phyloP scores from a whole-genome alignment of 2,329 filamentous ascomycete genomes.

The Botrytis tulipae region DNA sequence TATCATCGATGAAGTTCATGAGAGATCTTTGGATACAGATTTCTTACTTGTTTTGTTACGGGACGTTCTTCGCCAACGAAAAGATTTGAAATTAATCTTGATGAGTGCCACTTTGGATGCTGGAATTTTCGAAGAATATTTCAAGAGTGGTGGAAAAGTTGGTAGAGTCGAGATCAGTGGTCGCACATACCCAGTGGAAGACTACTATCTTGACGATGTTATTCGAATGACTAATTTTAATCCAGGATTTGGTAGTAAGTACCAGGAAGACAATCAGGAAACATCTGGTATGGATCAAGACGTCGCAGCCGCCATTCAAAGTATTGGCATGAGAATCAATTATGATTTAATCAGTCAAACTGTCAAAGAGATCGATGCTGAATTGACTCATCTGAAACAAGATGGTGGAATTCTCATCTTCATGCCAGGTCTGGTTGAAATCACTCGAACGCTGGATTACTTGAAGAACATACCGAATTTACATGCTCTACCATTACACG shows the following conservation, averaged over 20 bases:
- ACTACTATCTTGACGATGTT: slow-evolving; percentile 88
- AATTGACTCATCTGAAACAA: slow-evolving; percentile 62
- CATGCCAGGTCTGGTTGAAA: slow-evolving; percentile 87
- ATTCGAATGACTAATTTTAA: slow-evolving; percentile 75
- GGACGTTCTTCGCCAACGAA: slow-evolving; percentile 71
- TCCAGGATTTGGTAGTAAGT: slow-evolving; percentile 41
- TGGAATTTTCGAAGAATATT: slow-evolving; percentile 80
- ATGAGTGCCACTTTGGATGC: slow-evolving; percentile 98
- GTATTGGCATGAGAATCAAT: slow-evolving; percentile 80
- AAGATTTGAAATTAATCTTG: slow-evolving; percentile 82
- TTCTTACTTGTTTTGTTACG: slow-evolving; percentile 86
- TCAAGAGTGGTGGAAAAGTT: slow-evolving; percentile 67
- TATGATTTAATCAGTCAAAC: slow-evolving; percentile 82
- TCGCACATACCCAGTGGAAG: slow-evolving; percentile 83
- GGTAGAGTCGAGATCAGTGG: slow-evolving; percentile 84
- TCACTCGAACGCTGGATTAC: slow-evolving; percentile 72
- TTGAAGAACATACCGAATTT: slow-evolving; percentile 64
- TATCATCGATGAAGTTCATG: slow-evolving; percentile 95
- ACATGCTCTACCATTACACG: slow-evolving; percentile 84
- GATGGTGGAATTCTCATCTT: slow-evolving; percentile 94
- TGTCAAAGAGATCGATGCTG: slow-evolving; percentile 75
- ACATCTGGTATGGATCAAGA: slow-evolving; percentile 50
- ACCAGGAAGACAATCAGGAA: slow-evolving; percentile 45
- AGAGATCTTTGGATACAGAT: slow-evolving; percentile 91
- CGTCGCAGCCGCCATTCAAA: slow-evolving; percentile 69